Evolutionary conservation across 495 filamentous ascomycete genomes (phyloP).

Genomic region (Neurospora sp.): DNA sequence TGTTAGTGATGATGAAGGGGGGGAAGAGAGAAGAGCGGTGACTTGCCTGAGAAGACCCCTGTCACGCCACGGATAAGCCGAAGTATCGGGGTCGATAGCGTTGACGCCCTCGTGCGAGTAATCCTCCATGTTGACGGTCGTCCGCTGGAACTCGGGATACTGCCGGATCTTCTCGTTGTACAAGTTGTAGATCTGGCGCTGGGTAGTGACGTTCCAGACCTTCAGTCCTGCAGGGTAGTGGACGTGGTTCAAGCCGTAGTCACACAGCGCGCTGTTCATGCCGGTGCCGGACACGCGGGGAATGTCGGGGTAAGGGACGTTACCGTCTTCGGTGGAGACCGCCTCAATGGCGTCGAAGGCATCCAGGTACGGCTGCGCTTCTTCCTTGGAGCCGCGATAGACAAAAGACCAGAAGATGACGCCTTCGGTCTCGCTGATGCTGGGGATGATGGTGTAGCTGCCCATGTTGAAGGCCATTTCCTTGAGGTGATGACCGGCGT

Average conservation of each 20-base stretch:
- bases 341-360: conserved; percentile 38
- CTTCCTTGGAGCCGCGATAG: conserved; percentile 33
- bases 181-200: conserved; percentile 29
- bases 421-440: conserved; percentile 27
- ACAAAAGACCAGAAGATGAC: conserved; percentile 39
- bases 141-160: conserved; percentile 19
- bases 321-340: conserved; percentile 18
- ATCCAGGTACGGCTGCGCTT: conserved; percentile 30
- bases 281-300: conserved; percentile 32
- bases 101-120: conserved; percentile 41
- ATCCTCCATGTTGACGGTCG: conserved; percentile 46
- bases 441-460: conserved; percentile 37
- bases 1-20: neutral
- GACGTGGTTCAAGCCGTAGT: conserved; percentile 37
- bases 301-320: conserved; percentile 36
- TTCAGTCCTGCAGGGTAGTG: conserved; percentile 41
- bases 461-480: conserved; percentile 34
- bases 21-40: neutral
- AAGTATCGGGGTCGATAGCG: conserved; percentile 18
- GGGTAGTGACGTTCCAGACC: conserved; percentile 34
- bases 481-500: conserved; percentile 23
- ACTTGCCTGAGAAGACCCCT: neutral
- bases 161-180: conserved; percentile 21
- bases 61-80: conserved; percentile 35
- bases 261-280: conserved; percentile 28